Conservation (phyloP, 2,329 filamentous ascomycete genomes). For the Fusarium pseudoanthophilum region DNA sequence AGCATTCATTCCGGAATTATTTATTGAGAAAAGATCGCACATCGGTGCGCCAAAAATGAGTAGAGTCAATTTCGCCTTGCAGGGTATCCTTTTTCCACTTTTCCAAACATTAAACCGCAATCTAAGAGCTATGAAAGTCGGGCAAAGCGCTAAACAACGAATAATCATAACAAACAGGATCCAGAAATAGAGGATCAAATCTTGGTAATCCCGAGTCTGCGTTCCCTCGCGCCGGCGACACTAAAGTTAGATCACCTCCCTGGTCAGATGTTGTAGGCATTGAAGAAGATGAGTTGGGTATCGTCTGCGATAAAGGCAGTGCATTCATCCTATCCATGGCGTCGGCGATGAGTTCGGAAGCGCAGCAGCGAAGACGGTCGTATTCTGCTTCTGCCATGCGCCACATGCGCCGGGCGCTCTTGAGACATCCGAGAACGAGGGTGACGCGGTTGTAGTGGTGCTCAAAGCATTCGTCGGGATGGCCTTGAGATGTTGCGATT, state of each 20-base stretch:
- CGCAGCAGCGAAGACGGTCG: slow-evolving; percentile 27
- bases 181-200: slow-evolving; percentile 16
- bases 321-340: slow-evolving; percentile 40
- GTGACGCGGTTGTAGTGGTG: slow-evolving; percentile 39
- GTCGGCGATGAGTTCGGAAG: slow-evolving; percentile 29
- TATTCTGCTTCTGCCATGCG: slow-evolving; percentile 34
- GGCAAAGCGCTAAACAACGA: slow-evolving; percentile 19
- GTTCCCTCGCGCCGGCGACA: slow-evolving; percentile 1
- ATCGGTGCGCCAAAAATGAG: neutral
- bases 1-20: neutral
- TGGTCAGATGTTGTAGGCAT: neutral
- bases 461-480: slow-evolving; percentile 38
- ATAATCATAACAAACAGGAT: slow-evolving; percentile 24
- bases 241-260: neutral
- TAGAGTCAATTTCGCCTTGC: neutral
- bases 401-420: slow-evolving; percentile 34
- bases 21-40: neutral
- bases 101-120: neutral
- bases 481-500: slow-evolving; percentile 31
- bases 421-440: slow-evolving; percentile 23
- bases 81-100: slow-evolving; percentile 9
- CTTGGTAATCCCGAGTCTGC: neutral
- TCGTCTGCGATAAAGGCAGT: slow-evolving; percentile 20
- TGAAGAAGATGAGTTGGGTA: neutral
- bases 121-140: slow-evolving; percentile 20